Conservation (phyloP, 306 rosid genomes). For the Cajanus cajan region DNA sequence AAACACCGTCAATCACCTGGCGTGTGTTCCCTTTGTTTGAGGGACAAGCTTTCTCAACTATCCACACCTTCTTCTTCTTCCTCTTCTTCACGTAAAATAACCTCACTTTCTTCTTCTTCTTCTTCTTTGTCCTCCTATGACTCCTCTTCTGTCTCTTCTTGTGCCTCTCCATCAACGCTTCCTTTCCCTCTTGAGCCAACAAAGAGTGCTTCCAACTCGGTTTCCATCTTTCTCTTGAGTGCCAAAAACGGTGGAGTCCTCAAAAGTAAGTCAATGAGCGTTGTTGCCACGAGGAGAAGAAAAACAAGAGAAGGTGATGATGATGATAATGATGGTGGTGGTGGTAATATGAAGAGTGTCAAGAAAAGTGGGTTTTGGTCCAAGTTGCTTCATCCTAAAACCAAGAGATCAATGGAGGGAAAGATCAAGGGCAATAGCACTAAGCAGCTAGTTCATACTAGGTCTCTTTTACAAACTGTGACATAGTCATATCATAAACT, state of each 20-base stretch:
- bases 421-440: neutral
- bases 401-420: constrained; percentile 29
- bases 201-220: neutral
- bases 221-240: constrained; percentile 32
- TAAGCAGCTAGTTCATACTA: constrained; percentile 37
- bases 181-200: neutral
- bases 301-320: neutral
- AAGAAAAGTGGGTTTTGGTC: constrained; percentile 64
- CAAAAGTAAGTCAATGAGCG: constrained; percentile 55
- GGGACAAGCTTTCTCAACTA: constrained; percentile 51
- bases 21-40: constrained; percentile 76
- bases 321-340: neutral
- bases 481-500: neutral
- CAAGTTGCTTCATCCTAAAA: constrained; percentile 56
- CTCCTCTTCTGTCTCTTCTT: constrained; percentile 53
- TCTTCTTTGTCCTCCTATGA: constrained; percentile 53
- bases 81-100: neutral
- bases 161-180: constrained; percentile 47
- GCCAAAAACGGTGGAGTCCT: constrained; percentile 38
- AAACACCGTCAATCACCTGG: constrained; percentile 84
- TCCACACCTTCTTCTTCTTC: neutral
- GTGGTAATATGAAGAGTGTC: neutral
- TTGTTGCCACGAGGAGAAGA: constrained; percentile 38
- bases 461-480: constrained; percentile 33
- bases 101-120: constrained; percentile 21